Conservation (phyloP, 805 yeast species). For the Saccharomycopsis capsularis region DNA sequence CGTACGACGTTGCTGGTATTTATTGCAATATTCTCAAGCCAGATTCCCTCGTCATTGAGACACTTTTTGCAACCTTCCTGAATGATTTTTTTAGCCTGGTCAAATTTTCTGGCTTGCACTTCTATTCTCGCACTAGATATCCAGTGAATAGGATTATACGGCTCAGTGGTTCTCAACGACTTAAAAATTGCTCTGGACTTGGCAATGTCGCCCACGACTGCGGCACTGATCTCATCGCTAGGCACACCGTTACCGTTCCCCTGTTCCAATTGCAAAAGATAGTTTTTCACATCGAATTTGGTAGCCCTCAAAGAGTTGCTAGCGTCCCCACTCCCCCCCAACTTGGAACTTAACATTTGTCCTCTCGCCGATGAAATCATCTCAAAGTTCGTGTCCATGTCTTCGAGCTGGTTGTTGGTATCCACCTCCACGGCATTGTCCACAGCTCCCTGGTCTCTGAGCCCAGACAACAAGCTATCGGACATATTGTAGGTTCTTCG, state of each 20-base stretch:
- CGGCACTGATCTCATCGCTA: neutral
- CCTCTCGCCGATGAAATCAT: conserved; percentile 60
- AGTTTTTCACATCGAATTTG: conserved; percentile 33
- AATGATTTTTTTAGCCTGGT: conserved; percentile 53
- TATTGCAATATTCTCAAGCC: conserved; percentile 75
- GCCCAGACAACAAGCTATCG: conserved; percentile 49
- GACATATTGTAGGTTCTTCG: conserved; percentile 79
- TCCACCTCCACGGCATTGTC: conserved; percentile 26
- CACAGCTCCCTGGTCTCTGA: conserved; percentile 27
- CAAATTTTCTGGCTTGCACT: conserved; percentile 49
- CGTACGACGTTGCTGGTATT: conserved; percentile 38
- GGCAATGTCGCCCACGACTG: conserved; percentile 43
- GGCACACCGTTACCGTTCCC: conserved; percentile 15
- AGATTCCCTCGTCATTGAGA: conserved; percentile 61
- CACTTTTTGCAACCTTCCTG: conserved; percentile 69
- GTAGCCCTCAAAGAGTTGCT: neutral
- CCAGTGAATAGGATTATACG: conserved; percentile 72
- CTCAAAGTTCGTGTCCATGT: conserved; percentile 37
- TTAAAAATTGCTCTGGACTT: conserved; percentile 54
- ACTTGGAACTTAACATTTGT: conserved; percentile 45
- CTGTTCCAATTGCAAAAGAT: conserved; percentile 35
- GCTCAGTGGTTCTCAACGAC: conserved; percentile 67
- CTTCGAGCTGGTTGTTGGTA: conserved; percentile 15
- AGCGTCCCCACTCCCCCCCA: conserved; percentile 32
- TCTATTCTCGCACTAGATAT: conserved; percentile 80